Conservation (phyloP, 2,329 filamentous ascomycete species). For the Hypoxylon sp. region DNA sequence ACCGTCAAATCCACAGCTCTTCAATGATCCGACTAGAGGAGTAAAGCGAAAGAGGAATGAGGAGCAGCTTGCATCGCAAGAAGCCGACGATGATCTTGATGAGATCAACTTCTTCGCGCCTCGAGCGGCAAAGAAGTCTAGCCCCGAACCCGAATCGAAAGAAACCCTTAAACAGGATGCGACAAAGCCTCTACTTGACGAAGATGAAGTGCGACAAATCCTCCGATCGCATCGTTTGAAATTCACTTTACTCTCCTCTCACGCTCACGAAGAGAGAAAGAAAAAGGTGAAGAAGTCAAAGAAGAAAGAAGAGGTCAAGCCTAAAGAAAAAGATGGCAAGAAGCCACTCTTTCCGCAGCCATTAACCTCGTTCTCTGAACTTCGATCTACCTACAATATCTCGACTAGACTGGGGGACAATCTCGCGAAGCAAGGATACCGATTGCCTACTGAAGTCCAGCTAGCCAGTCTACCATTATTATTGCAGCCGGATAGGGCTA, state of each 20-base stretch:
- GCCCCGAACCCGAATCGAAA: conserved; percentile 37
- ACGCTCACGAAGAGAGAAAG: conserved; percentile 51
- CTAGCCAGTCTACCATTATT: conserved; percentile 84
- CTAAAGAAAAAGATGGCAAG: conserved; percentile 62
- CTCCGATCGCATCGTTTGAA: conserved; percentile 86
- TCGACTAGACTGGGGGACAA: conserved; percentile 79
- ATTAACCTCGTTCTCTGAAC: conserved; percentile 76
- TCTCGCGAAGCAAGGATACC: conserved; percentile 83
- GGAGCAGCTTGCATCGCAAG: conserved; percentile 42
- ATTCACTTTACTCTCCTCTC: conserved; percentile 74
- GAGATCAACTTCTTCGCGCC: conserved; percentile 69
- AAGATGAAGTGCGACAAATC: conserved; percentile 77
- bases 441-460: conserved; percentile 91
- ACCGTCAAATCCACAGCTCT: conserved; percentile 73
- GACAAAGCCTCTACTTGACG: conserved; percentile 59
- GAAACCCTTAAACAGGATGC: conserved; percentile 32
- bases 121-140: conserved; percentile 47
- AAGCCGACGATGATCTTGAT: conserved; percentile 49
- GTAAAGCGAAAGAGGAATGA: conserved; percentile 66
- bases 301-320: conserved; percentile 56
- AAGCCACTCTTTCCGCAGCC: conserved; percentile 80
- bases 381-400: conserved; percentile 76
- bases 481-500: conserved; percentile 63
- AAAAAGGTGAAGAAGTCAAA: conserved; percentile 64
- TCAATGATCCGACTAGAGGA: conserved; percentile 60